These are phyloP conservation scores for Raffaelea arxii DNA, from an alignment of 2,329 filamentous ascomycete species.

Conservation along the genomic window DNA sequence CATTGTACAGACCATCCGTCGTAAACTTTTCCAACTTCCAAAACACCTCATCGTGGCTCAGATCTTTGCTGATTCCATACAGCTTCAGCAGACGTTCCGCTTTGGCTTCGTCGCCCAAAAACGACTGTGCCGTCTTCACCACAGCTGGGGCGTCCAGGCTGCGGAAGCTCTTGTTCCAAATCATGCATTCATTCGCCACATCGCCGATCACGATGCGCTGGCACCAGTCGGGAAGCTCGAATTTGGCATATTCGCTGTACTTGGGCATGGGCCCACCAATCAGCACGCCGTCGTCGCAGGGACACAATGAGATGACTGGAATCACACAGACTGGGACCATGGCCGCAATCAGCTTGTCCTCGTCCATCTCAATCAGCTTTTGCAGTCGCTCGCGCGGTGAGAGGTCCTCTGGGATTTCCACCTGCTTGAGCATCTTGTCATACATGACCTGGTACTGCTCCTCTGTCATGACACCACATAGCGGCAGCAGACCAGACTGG, in stretches of 20 bases:
- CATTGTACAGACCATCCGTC: conserved; percentile 10
- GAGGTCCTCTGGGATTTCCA: conserved; percentile 2
- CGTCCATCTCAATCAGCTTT: background rate
- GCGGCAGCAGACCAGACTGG: conserved; percentile 7
- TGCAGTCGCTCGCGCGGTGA: conserved; percentile 1
- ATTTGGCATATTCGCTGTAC: conserved; percentile 3
- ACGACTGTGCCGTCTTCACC: conserved; percentile 3
- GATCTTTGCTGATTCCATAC: conserved; percentile 5
- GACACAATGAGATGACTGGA: conserved; percentile 8
- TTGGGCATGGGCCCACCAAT: background rate
- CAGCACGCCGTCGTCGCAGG: conserved; percentile 11
- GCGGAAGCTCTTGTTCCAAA: conserved; percentile 15
- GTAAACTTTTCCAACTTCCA: conserved; percentile 10
- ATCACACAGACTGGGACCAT: conserved; percentile 6
- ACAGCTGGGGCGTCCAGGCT: background rate
- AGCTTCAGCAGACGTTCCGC: background rate
- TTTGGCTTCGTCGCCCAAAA: conserved; percentile 1
- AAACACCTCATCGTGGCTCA: conserved; percentile 7
- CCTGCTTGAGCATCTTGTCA: conserved; percentile 6
- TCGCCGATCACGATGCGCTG: conserved; percentile 14
- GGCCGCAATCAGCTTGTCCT: conserved; percentile 2
- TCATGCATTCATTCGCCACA: conserved; percentile 13
- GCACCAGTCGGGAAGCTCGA: conserved; percentile 7
- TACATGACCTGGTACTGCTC: conserved; percentile 8
- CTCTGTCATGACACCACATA: conserved; percentile 7